A percentile compares a stretch with the other conserved stretches of the same genome.
Conservation (phyloP, 2,329 filamentous ascomycete species). For the Polytolypa hystricis region DNA sequence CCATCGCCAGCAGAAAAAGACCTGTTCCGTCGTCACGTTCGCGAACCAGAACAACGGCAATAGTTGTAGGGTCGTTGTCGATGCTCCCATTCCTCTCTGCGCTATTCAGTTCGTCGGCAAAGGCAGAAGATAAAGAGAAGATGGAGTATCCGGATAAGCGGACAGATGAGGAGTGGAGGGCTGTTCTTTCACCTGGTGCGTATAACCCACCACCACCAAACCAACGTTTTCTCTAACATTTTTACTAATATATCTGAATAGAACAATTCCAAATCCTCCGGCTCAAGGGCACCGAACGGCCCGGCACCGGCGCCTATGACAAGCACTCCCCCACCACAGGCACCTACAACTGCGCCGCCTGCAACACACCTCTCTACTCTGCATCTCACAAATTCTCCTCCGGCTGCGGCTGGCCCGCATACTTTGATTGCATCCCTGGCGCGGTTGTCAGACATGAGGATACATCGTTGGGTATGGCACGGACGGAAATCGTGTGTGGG, state of each 20-base stretch:
- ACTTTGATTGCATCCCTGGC: constrained; percentile 88
- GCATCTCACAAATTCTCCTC: constrained; percentile 92
- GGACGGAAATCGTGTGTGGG: constrained; percentile 87
- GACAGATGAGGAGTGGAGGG: constrained; percentile 75
- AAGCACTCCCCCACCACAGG: constrained; percentile 68
- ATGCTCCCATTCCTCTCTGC: constrained; percentile 67
- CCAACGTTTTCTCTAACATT: background rate
- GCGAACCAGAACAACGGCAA: too few relatives aligned
- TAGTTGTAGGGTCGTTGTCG: constrained; percentile 62
- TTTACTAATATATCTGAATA: constrained; percentile 26
- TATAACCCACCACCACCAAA: constrained; percentile 18
- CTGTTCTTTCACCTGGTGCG: constrained; percentile 62
- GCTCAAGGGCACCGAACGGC: constrained; percentile 78
- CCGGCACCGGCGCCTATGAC: constrained; percentile 73
- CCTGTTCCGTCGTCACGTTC: too few relatives aligned
- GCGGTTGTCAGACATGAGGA: constrained; percentile 79
- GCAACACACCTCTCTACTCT: constrained; percentile 79
- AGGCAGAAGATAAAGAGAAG: constrained; percentile 26
- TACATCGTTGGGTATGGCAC: constrained; percentile 62
- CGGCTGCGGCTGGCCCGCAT: constrained; percentile 94
- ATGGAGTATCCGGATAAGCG: constrained; percentile 53
- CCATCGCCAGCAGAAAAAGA: too few relatives aligned
- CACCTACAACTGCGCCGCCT: constrained; percentile 79
- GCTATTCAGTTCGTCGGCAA: constrained; percentile 56
- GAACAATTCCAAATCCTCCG: constrained; percentile 94